Evolutionary conservation across 257 asterid genomes (phyloP).

Genomic region (Leptodermis oblonga): DNA sequence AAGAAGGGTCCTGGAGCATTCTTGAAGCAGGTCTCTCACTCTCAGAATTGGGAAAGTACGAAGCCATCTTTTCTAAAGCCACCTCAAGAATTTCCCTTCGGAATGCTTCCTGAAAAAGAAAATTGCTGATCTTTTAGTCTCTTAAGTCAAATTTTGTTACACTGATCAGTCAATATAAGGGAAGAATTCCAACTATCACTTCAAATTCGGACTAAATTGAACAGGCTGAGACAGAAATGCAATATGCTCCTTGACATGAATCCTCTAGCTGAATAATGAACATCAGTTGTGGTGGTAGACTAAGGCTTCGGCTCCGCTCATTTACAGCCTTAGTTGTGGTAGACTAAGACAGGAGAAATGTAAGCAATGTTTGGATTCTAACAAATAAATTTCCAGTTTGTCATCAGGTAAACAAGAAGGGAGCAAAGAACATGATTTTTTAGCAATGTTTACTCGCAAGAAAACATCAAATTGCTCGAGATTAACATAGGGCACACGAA

Average conservation of each 20-base stretch:
- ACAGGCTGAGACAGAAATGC: background rate
- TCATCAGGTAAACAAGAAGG: background rate
- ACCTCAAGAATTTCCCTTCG: conserved; percentile 13
- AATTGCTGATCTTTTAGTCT: background rate
- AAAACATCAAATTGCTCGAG: background rate
- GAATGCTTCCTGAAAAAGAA: background rate
- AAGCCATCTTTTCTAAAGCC: conserved; percentile 36
- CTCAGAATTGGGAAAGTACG: conserved; percentile 52
- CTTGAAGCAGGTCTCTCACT: conserved; percentile 48
- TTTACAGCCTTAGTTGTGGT: too few relatives aligned
- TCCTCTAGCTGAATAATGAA: background rate
- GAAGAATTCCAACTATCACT: background rate
- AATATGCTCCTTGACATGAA: background rate
- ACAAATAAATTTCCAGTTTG: too few relatives aligned
- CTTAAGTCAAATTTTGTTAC: background rate
- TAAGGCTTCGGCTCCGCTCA: too few relatives aligned
- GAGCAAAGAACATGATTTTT: background rate
- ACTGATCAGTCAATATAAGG: background rate
- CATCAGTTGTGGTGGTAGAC: too few relatives aligned
- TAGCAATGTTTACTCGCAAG: background rate
- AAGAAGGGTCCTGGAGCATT: conserved; percentile 52
- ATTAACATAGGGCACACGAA: background rate
- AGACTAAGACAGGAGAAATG: background rate
- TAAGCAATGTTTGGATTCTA: background rate
- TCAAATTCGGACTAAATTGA: background rate